Conservation (phyloP, 2,329 filamentous ascomycete species). For the Fusarium buxicola region DNA sequence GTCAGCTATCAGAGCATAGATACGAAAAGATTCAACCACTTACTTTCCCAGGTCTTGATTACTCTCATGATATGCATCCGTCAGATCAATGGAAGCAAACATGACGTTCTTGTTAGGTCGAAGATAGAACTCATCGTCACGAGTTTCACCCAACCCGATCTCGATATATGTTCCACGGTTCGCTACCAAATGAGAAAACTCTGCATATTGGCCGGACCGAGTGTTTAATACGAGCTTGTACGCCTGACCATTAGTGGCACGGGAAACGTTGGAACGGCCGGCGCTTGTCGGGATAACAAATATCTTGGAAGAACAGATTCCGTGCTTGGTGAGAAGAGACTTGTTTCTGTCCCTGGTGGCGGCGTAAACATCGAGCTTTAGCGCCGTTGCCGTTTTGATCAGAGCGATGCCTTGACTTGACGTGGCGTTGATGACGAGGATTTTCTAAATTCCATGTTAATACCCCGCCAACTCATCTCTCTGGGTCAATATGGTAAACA, state of each 20-base stretch:
- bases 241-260: constrained; percentile 12
- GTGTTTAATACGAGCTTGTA: constrained; percentile 38
- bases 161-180: constrained; percentile 37
- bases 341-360: constrained; percentile 25
- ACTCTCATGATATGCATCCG: constrained; percentile 33
- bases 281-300: constrained; percentile 4
- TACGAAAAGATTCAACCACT: background rate
- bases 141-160: constrained; percentile 20
- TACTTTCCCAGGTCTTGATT: constrained; percentile 33
- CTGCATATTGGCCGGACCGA: constrained; percentile 28
- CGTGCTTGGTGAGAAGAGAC: constrained; percentile 26
- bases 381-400: constrained; percentile 33
- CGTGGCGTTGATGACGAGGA: constrained; percentile 35
- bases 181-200: constrained; percentile 32
- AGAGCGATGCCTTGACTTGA: constrained; percentile 38
- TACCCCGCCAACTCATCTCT: rapidly evolving
- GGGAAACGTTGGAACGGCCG: constrained; percentile 18
- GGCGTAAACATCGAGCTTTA: constrained; percentile 36
- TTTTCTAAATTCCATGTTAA: constrained; percentile 26
- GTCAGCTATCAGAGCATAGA: constrained; percentile 1
- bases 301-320: constrained; percentile 30
- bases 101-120: constrained; percentile 38
- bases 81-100: constrained; percentile 39
- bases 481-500: background rate
- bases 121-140: background rate